Evolutionary conservation across 257 asterid species (phyloP), one percentile per base, ranked within the genome.

Genomic region (Pogostemon cablin): DNA sequence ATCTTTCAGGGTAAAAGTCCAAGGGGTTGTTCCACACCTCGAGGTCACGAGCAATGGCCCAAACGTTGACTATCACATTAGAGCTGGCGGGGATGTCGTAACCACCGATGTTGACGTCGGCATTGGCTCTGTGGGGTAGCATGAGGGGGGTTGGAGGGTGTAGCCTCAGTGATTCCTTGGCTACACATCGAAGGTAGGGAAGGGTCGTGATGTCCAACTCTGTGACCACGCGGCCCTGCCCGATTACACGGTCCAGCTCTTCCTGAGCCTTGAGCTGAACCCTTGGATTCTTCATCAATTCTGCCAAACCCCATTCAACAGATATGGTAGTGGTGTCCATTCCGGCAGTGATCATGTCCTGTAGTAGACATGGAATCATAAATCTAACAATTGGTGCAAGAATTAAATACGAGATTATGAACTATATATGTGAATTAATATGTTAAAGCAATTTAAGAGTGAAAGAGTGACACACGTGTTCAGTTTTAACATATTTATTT

Each of bases 1-100:
- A 92, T n/a, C 98, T 75, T 3, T 65, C 81, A 0, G 98, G 98
- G 4, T 67, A 61, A 41, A 92, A 92, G 71, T 80, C 90, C 0
- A 88, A 77, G 1, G 98, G 98, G 0, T 84, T 81, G 6, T 71
- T 12, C 98, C 97, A 90, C 1, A 9, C 11, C 0, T 82, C 35
- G 5, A 96, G 95, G 56, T 92, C 97, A 10, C 96, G 96, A 35
- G 87, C 81, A 7, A 92, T 88, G 59, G 97, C 97, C 98, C 96
- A 92, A 0, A 92, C 89, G 3, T 92, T 92, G 55, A 84, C 85
- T 3, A 92, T 25, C 32, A 68, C 64, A 4, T 50, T 68, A 0
- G 64, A 37, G 42, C 73, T 65, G 64, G 53, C 54, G 73, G 73
- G 72, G 63, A 67, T 67, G 72, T 67, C 72, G n/a, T 67, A 67